A percentile compares a stretch with the other conserved stretches of the same genome.
Evolutionary conservation across 345 rosid genomes (phyloP).

Genomic region (Dovyalis caffra): DNA sequence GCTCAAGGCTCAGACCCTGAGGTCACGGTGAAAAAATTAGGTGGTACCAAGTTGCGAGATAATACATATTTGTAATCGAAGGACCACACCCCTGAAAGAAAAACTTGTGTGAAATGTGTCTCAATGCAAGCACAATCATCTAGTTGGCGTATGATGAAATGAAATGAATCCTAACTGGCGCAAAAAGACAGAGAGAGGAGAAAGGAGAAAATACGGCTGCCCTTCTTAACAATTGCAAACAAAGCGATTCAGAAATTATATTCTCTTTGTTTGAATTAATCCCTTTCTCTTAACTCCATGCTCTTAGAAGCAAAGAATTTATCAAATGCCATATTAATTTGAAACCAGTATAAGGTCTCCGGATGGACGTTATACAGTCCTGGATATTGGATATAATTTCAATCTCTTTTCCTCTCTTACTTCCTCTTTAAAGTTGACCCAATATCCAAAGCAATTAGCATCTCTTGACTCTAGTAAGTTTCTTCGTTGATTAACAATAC

Average conservation of each 20-base stretch:
- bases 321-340: not conserved
- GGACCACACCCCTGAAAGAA: not conserved
- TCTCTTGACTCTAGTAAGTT: not conserved
- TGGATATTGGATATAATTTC: not conserved
- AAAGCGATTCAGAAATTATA: not conserved
- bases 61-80: not conserved
- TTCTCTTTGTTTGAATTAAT: not conserved
- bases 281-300: not conserved
- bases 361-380: not conserved
- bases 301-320: not conserved
- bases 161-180: not conserved
- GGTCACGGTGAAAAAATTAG: not conserved
- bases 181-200: no score
- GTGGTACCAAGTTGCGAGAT: not conserved
- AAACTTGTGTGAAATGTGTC: not conserved
- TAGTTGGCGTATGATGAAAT: not conserved
- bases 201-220: no score
- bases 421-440: not conserved
- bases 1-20: constrained; percentile 86
- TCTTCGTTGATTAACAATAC: not conserved
- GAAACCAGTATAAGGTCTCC: not conserved
- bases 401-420: not conserved
- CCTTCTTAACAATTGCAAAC: no score
- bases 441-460: not conserved
- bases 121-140: not conserved